A percentile compares a stretch with the other conserved stretches of the same genome.
Evolutionary conservation across 2,329 filamentous ascomycete species (phyloP).

Genomic region (Colletotrichum abscissum): DNA sequence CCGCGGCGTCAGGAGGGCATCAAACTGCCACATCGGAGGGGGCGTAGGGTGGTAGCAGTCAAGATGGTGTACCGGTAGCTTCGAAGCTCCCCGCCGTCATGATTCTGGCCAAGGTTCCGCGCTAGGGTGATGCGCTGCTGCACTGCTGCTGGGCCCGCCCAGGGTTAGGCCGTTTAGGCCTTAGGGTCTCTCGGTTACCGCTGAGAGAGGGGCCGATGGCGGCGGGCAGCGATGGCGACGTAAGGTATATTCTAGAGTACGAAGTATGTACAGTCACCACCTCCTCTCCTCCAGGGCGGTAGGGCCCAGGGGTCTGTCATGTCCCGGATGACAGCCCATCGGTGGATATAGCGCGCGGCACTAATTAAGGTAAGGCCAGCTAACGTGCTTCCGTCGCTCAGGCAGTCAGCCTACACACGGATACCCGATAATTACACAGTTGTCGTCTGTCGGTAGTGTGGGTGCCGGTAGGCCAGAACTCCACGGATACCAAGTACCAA

Average conservation of each 20-base stretch:
- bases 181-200: conserved; percentile 10
- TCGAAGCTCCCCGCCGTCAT: neutral
- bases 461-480: neutral
- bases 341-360: conserved; percentile 18
- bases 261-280: neutral
- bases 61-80: neutral
- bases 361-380: neutral
- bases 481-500: neutral
- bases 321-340: conserved; percentile 18
- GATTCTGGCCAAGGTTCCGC: conserved; percentile 10
- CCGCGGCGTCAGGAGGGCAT: neutral
- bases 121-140: neutral
- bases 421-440: no score
- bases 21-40: neutral
- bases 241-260: neutral
- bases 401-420: neutral
- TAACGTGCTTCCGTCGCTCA: neutral
- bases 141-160: neutral
- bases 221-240: neutral
- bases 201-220: conserved; percentile 11
- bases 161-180: conserved; percentile 13
- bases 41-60: neutral
- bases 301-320: conserved; percentile 16
- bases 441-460: neutral
- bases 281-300: neutral